Conservation (phyloP, 2,329 filamentous ascomycete genomes). For the Fusarium sp. region DNA sequence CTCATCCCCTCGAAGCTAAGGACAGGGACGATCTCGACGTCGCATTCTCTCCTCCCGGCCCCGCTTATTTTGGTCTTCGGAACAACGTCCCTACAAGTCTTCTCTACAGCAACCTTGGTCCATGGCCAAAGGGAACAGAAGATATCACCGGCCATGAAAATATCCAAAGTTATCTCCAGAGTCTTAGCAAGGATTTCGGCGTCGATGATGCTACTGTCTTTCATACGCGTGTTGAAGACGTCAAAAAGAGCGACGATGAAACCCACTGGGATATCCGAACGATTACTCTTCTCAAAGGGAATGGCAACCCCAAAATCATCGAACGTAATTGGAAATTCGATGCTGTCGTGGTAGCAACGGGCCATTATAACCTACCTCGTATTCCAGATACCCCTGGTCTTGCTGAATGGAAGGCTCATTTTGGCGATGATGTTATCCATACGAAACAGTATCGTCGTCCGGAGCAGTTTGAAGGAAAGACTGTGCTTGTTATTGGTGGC, state of each 20-base stretch:
- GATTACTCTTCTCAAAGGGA: slow-evolving; percentile 50
- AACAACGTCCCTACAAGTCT: slow-evolving; percentile 78
- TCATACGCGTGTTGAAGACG: slow-evolving; percentile 66
- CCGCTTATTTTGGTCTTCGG: slow-evolving; percentile 69
- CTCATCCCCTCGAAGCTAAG: neutral
- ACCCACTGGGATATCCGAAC: slow-evolving; percentile 62
- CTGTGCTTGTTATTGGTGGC: slow-evolving; percentile 63
- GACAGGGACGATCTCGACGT: slow-evolving; percentile 3
- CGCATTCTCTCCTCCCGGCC: slow-evolving; percentile 43
- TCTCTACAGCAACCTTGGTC: slow-evolving; percentile 53
- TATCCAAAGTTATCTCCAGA: slow-evolving; percentile 68
- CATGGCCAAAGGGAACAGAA: slow-evolving; percentile 68
- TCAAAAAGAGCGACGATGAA: slow-evolving; percentile 54
- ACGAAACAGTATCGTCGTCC: slow-evolving; percentile 78
- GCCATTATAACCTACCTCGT: slow-evolving; percentile 72
- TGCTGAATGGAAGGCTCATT: slow-evolving; percentile 62
- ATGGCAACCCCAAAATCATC: slow-evolving; percentile 37
- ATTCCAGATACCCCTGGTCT: slow-evolving; percentile 70
- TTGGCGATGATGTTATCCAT: slow-evolving; percentile 65
- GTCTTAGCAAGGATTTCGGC: slow-evolving; percentile 60
- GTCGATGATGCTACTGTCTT: slow-evolving; percentile 62
- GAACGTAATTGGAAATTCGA: slow-evolving; percentile 61
- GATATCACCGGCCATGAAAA: slow-evolving; percentile 66
- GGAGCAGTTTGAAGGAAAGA: slow-evolving; percentile 63
- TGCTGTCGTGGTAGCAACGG: slow-evolving; percentile 71